Base-by-base conservation (phyloP, 106 monocot genomes). In the Narthecium ossifragum region DNA sequence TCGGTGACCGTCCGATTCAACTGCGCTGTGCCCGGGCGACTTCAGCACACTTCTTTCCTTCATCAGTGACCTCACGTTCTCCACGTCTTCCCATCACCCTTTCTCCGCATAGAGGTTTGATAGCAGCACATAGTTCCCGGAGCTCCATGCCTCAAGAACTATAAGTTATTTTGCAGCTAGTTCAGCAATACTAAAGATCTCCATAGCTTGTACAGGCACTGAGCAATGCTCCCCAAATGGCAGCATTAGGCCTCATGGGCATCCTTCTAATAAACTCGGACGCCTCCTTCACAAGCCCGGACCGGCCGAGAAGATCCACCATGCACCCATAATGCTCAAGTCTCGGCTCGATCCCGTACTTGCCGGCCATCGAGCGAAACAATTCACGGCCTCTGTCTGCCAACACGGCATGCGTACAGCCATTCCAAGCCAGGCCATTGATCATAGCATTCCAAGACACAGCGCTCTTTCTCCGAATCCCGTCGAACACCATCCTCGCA, bases 401-500 rank as follows among this genome's bases (percentile, higher is more conserved):
- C 54, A 68, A 39, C 8, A 62, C 75, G 0, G 55, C 62, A 50
- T 69, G 75, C 21, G 55, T 51, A 29, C 75, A 75, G n/a, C 74
- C 67, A 48, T 75, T 61, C 20, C 61, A 55, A 25, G 61, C 74
- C 22, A 68, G 25, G 2, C 62, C 74, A 26, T 28, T 26, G 45
- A 75, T 75, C 68, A 75, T 67, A 4, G 38, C 39, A n/a, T 75
- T 75, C 67, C 67, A 67, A 26, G 74, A 75, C 8, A 75, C 75
- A 29, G 50, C 62, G 41, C 15, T 75, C 63, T 62, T 68, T n/a
- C 17, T 68, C 1, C 50, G 56, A 55, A 75, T 63, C 0, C 29
- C 25, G 8, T 32, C 24, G 17, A 75, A 75, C 4, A 75, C 56
- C 24, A 1, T 8, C 18, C 6, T 5, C 0, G 75, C 75, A 55